A percentile compares a stretch with the other conserved stretches of the same genome.
These are phyloP conservation scores for Lepiota subincarnata DNA, from an alignment of 768 basidiomycete species.

Conservation along the genomic window DNA sequence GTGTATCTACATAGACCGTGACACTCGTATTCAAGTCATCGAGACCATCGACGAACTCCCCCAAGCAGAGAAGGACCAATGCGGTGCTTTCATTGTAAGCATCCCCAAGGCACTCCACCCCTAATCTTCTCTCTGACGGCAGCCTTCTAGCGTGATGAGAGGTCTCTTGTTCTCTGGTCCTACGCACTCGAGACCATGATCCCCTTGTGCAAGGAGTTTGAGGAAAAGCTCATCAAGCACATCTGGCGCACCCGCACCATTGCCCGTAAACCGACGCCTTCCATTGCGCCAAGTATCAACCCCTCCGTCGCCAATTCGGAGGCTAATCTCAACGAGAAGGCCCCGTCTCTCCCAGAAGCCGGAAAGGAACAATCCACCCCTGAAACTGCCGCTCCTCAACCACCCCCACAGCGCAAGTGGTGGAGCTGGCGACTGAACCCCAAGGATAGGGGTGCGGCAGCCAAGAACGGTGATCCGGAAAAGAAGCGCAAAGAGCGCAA, in stretches of 20 bases:
- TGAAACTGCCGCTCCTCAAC: slow-evolving; percentile 16
- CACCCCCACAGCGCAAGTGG: slow-evolving; percentile 27
- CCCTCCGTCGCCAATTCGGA: slow-evolving; percentile 18
- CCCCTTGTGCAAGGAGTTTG: slow-evolving; percentile 66
- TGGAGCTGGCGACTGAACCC: slow-evolving; percentile 47
- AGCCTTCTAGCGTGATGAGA: slow-evolving; percentile 53
- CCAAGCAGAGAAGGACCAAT: slow-evolving; percentile 83
- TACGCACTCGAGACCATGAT: slow-evolving; percentile 68
- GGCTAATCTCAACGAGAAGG: slow-evolving; percentile 34
- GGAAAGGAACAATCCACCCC: slow-evolving; percentile 19
- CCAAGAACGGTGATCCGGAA: slow-evolving; percentile 29
- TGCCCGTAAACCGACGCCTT: slow-evolving; percentile 15
- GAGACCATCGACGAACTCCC: slow-evolving; percentile 63
- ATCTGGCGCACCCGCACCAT: slow-evolving; percentile 59
- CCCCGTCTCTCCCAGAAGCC: slow-evolving; percentile 7
- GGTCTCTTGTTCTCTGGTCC: slow-evolving; percentile 79
- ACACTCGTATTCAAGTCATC: slow-evolving; percentile 84
- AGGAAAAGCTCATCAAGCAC: slow-evolving; percentile 74
- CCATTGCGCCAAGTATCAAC: slow-evolving; percentile 14
- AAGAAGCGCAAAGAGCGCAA: slow-evolving; percentile 41
- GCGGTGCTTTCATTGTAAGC: slow-evolving; percentile 71
- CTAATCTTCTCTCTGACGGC: not conserved
- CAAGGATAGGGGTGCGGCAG: slow-evolving; percentile 16
- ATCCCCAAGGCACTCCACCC: not conserved
- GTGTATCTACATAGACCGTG: slow-evolving; percentile 67